phyloP scores from a whole-genome alignment of 345 rosid species.

The Aethionema arabicum region DNA sequence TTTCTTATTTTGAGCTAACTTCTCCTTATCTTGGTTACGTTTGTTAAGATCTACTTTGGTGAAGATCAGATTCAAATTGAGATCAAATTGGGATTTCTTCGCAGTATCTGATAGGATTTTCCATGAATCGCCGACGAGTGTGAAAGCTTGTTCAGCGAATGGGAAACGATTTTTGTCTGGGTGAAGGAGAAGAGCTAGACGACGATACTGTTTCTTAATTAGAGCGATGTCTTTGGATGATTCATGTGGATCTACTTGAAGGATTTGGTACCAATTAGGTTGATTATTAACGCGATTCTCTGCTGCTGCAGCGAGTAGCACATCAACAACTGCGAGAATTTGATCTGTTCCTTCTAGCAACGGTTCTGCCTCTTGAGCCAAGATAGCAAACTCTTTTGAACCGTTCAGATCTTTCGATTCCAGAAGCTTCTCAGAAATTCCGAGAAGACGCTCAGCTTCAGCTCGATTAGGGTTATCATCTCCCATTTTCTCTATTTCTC shows the following conservation, averaged over 20 bases:
- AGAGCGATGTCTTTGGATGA: slow-evolving; percentile 56
- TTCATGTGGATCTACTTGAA: slow-evolving; percentile 48
- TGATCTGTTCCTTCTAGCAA: slow-evolving; percentile 85
- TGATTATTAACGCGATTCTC: slow-evolving; percentile 64
- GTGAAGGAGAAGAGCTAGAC: slow-evolving; percentile 81
- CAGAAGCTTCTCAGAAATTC: slow-evolving; percentile 81
- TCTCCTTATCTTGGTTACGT: slow-evolving; percentile 15
- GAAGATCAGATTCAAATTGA: slow-evolving; percentile 52
- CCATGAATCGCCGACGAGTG: slow-evolving; percentile 84
- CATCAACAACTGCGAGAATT: slow-evolving; percentile 84
- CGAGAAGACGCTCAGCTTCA: slow-evolving; percentile 83
- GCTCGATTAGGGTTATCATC: slow-evolving; percentile 49
- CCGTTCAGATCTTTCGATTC: slow-evolving; percentile 64
- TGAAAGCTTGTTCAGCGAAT: slow-evolving; percentile 77
- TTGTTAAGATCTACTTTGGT: slow-evolving; percentile 59
- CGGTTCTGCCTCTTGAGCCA: slow-evolving; percentile 84
- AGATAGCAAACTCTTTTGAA: slow-evolving; percentile 69
- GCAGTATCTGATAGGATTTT: slow-evolving; percentile 57
- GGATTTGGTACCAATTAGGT: slow-evolving; percentile 78
- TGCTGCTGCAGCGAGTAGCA: slow-evolving; percentile 47
- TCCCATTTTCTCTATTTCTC: slow-evolving; percentile 23
- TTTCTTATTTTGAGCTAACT: slow-evolving; percentile 49
- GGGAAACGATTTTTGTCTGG: slow-evolving; percentile 82
- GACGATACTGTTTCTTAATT: slow-evolving; percentile 78
- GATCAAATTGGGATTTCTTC: slow-evolving; percentile 61